Base-by-base conservation (phyloP, 768 basidiomycete species). In the Lactarius sanguifluus region DNA sequence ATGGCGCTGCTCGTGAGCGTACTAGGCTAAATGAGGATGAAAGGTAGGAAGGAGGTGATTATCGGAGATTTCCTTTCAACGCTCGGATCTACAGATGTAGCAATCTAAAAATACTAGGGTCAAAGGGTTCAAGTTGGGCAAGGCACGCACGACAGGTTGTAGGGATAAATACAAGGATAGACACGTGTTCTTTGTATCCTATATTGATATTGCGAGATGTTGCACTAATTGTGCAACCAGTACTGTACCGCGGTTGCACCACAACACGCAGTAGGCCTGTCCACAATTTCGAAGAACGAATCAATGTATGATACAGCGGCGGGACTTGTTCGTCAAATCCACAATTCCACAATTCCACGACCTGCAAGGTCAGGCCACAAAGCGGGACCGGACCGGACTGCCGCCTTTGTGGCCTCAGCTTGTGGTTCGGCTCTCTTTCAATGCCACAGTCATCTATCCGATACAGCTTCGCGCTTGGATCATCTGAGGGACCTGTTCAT, bases 1-100 rank as follows among this genome's bases (percentile, higher is more conserved):
- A 84, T 84, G 84, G 83, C 83, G 7, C 77, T 83, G 8, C 75
- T 84, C 47, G 82, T 81, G 1, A 79, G 81, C 71, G 81, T 84
- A 40, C 77, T 65, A 6, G 64, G 64, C 32, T 70, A 61, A 52
- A 59, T 38, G 52, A 36, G 47, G 56, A 57, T 7, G 23, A 12
- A 10, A 23, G 18, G 50, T 15, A 16, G 38, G 15, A 40, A 41
- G 41, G n/a, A 18, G 18, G 34, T 20, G 28, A 28, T 40, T 10
- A 38, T 52, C 30, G 8, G 34, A 23, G 32, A n/a, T 52, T 52
- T 40, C 45, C 60, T 61, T 61, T 36, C 36, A 52, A 52, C 41
- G 5, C 23, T 16, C 32, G 60, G 25, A 28, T 50, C 8, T 36
- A 28, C 10, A 50, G 47, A 50, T 56, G 55, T 32, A 3, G 23